phyloP scores from a whole-genome alignment of 192 early-diverging fungal species.

The Mortierella alpina region DNA sequence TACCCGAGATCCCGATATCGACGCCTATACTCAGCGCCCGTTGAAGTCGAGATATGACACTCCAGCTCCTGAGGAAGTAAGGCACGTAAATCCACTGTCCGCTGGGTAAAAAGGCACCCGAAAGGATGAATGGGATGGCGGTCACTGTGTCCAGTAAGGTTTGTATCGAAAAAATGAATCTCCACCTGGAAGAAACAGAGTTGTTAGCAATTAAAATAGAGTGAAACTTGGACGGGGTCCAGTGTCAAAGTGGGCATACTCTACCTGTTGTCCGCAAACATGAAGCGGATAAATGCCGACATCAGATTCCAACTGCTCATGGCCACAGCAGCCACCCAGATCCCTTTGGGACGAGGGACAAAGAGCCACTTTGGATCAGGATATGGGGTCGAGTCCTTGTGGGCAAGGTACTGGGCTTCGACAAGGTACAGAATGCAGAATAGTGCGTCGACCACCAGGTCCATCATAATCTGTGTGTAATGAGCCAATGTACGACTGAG shows the following conservation, averaged over 20 bases:
- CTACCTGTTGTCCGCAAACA: constrained; percentile 49
- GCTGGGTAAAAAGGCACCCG: constrained; percentile 46
- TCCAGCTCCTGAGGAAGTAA: constrained; percentile 71
- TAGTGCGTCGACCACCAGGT: constrained; percentile 64
- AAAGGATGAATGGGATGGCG: constrained; percentile 65
- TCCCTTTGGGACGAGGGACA: constrained; percentile 56
- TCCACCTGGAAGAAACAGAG: constrained; percentile 5
- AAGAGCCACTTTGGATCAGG: constrained; percentile 64
- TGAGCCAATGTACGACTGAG: too few relatives aligned
- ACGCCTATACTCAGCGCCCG: constrained; percentile 65
- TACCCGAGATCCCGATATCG: constrained; percentile 63
- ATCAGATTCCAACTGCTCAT: constrained; percentile 54
- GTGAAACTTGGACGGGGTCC: background rate
- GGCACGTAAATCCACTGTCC: constrained; percentile 68
- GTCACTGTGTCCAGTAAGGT: constrained; percentile 62
- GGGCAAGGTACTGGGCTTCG: constrained; percentile 58
- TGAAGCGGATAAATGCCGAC: constrained; percentile 45
- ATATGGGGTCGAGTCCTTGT: constrained; percentile 18
- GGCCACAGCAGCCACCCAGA: constrained; percentile 56
- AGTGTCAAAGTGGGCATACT: background rate
- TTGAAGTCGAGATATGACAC: constrained; percentile 64
- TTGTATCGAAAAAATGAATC: constrained; percentile 59
- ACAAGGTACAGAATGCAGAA: constrained; percentile 72
- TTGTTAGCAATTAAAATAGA: background rate
- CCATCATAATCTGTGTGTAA: constrained; percentile 58